Conservation (phyloP, 495 filamentous ascomycete genomes). For the Tuber umbilicatum region DNA sequence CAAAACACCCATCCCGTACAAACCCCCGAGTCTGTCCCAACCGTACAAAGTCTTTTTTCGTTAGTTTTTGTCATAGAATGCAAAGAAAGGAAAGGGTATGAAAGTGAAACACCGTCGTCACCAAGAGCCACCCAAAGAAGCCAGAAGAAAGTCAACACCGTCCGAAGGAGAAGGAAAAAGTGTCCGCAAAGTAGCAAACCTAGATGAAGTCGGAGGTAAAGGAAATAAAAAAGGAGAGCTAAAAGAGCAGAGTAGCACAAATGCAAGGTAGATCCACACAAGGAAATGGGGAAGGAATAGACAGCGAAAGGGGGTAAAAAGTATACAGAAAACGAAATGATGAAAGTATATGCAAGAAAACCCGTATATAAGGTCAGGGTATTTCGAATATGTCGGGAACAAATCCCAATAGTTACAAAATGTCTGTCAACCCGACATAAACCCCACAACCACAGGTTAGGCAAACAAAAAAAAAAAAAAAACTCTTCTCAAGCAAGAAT, state of each 20-base stretch:
- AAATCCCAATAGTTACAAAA: slow-evolving; percentile 40
- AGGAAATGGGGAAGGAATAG: slow-evolving; percentile 1
- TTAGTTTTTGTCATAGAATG: slow-evolving; percentile 6
- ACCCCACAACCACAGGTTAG: slow-evolving; percentile 29
- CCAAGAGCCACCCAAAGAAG: neutral
- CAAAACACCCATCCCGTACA: neutral
- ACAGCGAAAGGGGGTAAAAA: slow-evolving; percentile 17
- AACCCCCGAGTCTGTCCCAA: slow-evolving; percentile 1
- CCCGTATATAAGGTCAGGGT: slow-evolving; percentile 38
- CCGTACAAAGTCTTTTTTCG: slow-evolving; percentile 6
- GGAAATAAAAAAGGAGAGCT: neutral
- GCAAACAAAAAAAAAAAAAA: slow-evolving; percentile 32
- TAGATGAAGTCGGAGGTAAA: neutral
- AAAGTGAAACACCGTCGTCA: neutral
- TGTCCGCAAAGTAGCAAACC: neutral
- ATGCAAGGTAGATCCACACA: neutral
- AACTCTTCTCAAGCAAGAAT: slow-evolving; percentile 26
- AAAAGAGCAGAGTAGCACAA: neutral
- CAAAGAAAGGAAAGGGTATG: neutral
- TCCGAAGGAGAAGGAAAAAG: neutral
- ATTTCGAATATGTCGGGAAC: slow-evolving; percentile 39
- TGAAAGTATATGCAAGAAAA: slow-evolving; percentile 39
- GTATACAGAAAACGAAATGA: slow-evolving; percentile 36
- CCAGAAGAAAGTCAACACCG: neutral
- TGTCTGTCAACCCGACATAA: slow-evolving; percentile 26